Evolutionary conservation across 2,329 filamentous ascomycete genomes (phyloP), one percentile per base, ranked within the genome.

Genomic region (Blastomyces silverae): DNA sequence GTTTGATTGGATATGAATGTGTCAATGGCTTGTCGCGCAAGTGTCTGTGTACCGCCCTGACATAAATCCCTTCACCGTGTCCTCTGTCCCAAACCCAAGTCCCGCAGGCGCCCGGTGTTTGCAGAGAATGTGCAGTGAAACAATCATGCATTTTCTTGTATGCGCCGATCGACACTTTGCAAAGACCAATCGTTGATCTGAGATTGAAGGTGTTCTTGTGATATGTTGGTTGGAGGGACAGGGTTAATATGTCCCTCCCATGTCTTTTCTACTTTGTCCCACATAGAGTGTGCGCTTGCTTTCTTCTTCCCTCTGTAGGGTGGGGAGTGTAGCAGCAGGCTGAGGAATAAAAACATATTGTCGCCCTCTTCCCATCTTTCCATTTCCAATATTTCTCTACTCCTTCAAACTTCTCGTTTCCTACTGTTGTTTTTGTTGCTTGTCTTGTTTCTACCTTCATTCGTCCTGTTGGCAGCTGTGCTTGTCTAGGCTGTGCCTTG

Each of bases 401-500:
- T 42, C 56, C 39, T 44, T 25, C 53, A 37, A n/a, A 37, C 31
- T 37, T 13, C 4, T 3, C 17, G 22, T 53, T 53, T 28, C 50
- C 25, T 28, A 25, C 50, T 53, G 2, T 53, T 17, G 5, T 22
- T 53, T 53, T 53, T 31, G 50, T 53, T 53, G 50, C 13, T 28
- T 50, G 11, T 13, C 17, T 53, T 53, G 15, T 28, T 28, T 28
- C n/a, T 44, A 37, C n/a, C 20, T 42, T 22, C 37, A 17, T 42
- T 42, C 22, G 4, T 57, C 31, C 20, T 39, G 34, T 58, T 28
- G 31, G 56, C 17, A 58, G 37, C 34, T 44, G 56, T 22, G n/a
- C 56, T 22, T 42, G 20, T 42, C 20, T 42, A 44, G 56, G 56
- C 34, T 58, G 56, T 58, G 56, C 56, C 56, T 58, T 17, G 5